phyloP scores from a whole-genome alignment of 805 yeast genomes.

The Saturnispora zaruensis region DNA sequence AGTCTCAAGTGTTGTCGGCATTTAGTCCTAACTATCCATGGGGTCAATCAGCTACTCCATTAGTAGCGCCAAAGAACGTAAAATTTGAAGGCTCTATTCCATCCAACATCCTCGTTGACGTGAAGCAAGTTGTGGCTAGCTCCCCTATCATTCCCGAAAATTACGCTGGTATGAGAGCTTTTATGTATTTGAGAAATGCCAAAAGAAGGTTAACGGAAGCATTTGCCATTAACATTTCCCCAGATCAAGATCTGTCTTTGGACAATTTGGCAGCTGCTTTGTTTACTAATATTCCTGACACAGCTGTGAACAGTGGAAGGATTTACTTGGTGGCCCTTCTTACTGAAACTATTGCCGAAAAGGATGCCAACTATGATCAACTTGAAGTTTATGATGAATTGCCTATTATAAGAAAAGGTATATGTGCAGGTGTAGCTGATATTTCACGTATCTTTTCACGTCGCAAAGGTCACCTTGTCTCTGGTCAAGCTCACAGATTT shows the following conservation, averaged over 20 bases:
- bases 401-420: slow-evolving; percentile 54
- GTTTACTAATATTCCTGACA: slow-evolving; percentile 65
- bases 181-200: slow-evolving; percentile 59
- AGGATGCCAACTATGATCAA: not conserved
- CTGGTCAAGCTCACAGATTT: slow-evolving; percentile 65
- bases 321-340: slow-evolving; percentile 70
- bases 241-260: slow-evolving; percentile 48
- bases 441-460: slow-evolving; percentile 69
- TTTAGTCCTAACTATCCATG: slow-evolving; percentile 65
- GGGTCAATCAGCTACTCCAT: slow-evolving; percentile 24
- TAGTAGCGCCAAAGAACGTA: slow-evolving; percentile 39
- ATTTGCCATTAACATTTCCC: slow-evolving; percentile 56
- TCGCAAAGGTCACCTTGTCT: slow-evolving; percentile 47
- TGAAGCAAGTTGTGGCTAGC: slow-evolving; percentile 57
- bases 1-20: slow-evolving; percentile 62
- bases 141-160: slow-evolving; percentile 56
- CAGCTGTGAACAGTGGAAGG: slow-evolving; percentile 49
- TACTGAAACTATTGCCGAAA: slow-evolving; percentile 48
- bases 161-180: slow-evolving; percentile 62
- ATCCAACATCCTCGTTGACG: slow-evolving; percentile 67
- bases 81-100: slow-evolving; percentile 45
- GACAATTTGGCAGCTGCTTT: slow-evolving; percentile 72
- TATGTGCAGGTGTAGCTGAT: slow-evolving; percentile 85
- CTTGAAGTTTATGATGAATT: slow-evolving; percentile 5
- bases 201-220: slow-evolving; percentile 68